Evolutionary conservation across 1,284 basidiomycete genomes (phyloP).

Genomic region (Sphaerobolus stellatus): DNA sequence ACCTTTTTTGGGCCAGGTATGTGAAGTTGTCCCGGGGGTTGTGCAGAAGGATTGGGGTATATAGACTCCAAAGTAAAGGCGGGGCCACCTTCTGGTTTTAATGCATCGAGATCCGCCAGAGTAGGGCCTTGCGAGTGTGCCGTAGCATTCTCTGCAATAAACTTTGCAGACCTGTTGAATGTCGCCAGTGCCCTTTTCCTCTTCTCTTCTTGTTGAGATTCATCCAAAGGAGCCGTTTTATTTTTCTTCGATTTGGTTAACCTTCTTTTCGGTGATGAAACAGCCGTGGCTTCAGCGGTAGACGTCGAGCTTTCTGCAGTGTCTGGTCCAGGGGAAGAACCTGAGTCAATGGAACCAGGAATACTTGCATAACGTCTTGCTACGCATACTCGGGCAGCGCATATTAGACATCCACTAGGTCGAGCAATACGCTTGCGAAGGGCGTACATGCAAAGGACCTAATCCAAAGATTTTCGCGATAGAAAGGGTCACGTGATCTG

Average conservation of each 20-base stretch:
- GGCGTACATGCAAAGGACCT: too few species aligned
- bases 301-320: background rate
- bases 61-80: slow-evolving; percentile 7
- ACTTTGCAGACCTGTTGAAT: slow-evolving; percentile 8
- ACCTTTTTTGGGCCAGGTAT: background rate
- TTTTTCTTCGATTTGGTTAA: background rate
- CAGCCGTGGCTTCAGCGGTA: background rate
- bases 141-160: slow-evolving; percentile 1
- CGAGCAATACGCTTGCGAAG: too few species aligned
- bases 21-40: background rate
- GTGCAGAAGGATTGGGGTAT: slow-evolving; percentile 1
- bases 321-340: too few species aligned
- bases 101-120: slow-evolving; percentile 9
- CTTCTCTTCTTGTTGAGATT: slow-evolving; percentile 7
- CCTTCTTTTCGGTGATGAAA: background rate
- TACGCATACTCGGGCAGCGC: too few species aligned
- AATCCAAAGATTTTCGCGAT: too few species aligned
- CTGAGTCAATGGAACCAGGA: too few species aligned
- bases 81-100: slow-evolving; percentile 3
- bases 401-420: too few species aligned
- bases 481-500: too few species aligned
- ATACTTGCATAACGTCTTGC: too few species aligned
- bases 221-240: background rate
- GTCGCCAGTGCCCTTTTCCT: slow-evolving; percentile 10
- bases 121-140: slow-evolving; percentile 9